Conservation (phyloP, 495 filamentous ascomycete species). For the Aspergillus indologenus region DNA sequence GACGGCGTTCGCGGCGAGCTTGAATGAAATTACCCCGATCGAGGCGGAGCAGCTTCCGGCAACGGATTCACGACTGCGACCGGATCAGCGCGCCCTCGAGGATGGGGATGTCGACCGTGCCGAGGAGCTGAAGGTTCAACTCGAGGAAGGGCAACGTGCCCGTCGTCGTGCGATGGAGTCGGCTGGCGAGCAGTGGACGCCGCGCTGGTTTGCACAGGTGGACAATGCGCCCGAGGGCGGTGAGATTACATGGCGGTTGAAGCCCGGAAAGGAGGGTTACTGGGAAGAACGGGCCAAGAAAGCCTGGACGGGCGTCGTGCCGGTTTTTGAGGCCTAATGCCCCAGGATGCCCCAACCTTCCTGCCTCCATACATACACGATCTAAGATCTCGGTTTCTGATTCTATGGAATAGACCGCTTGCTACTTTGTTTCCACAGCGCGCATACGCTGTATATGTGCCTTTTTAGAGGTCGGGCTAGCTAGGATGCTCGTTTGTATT, state of each 20-base stretch:
- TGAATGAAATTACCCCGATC: constrained; percentile 84
- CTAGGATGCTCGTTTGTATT: neutral
- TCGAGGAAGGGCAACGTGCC: constrained; percentile 82
- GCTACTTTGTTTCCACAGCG: no score
- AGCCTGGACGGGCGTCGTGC: constrained; percentile 65
- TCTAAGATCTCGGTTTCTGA: neutral
- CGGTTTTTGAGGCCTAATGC: constrained; percentile 59
- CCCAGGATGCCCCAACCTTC: neutral
- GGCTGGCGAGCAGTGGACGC: constrained; percentile 62
- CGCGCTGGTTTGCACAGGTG: constrained; percentile 79
- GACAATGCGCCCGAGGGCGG: constrained; percentile 47
- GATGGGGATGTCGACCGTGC: constrained; percentile 78
- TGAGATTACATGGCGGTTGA: constrained; percentile 80
- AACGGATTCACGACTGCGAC: constrained; percentile 79
- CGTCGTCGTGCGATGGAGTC: constrained; percentile 74
- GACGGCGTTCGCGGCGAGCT: constrained; percentile 75
- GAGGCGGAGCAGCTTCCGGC: constrained; percentile 69
- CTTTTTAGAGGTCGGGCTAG: neutral
- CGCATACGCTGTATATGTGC: no score
- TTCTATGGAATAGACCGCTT: no score
- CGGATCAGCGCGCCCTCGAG: constrained; percentile 90
- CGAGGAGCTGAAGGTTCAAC: constrained; percentile 73
- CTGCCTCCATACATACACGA: constrained; percentile 1
- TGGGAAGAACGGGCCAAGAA: constrained; percentile 80
- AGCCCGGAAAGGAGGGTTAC: constrained; percentile 77